Evolutionary conservation across 768 basidiomycete species (phyloP).

Genomic region (Boletus rubroflammeus): DNA sequence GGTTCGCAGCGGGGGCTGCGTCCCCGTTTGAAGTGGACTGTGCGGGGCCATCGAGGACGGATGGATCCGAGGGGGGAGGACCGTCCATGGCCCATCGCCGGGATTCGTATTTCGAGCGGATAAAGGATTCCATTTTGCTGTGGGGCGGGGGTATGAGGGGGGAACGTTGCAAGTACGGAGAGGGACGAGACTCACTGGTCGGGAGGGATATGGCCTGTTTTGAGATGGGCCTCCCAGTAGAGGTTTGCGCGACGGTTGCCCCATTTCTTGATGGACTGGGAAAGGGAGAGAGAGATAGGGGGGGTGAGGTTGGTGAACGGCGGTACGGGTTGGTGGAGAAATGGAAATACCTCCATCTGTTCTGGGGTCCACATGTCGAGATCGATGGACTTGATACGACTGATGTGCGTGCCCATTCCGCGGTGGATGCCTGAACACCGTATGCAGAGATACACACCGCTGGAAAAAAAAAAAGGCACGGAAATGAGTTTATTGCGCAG

Average conservation of each 20-base stretch:
- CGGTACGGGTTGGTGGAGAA: neutral
- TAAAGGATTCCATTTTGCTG: constrained; percentile 97
- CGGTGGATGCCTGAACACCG: constrained; percentile 97
- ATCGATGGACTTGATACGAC: constrained; percentile 95
- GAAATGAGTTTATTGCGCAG: neutral
- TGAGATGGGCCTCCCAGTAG: constrained; percentile 97
- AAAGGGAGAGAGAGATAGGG: too few relatives aligned
- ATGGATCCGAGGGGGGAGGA: constrained; percentile 77
- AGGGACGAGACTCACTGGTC: constrained; percentile 72
- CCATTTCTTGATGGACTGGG: constrained; percentile 87
- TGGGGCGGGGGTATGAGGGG: neutral
- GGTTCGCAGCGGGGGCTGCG: neutral
- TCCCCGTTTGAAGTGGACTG: constrained; percentile 13
- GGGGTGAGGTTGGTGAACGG: neutral
- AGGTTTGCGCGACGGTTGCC: constrained; percentile 89
- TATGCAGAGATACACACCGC: constrained; percentile 93
- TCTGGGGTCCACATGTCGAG: constrained; percentile 97
- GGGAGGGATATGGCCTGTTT: constrained; percentile 84
- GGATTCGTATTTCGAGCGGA: constrained; percentile 95
- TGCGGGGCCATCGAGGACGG: constrained; percentile 54
- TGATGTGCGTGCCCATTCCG: constrained; percentile 97
- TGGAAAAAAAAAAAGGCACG: constrained; percentile 33
- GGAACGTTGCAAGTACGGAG: too few relatives aligned
- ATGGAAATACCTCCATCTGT: constrained; percentile 78
- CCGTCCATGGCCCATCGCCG: constrained; percentile 93